Evolutionary conservation across 768 basidiomycete genomes (phyloP), one percentile per base, ranked within the genome.

Genomic region (Krasilnikovozyma curviuscula): DNA sequence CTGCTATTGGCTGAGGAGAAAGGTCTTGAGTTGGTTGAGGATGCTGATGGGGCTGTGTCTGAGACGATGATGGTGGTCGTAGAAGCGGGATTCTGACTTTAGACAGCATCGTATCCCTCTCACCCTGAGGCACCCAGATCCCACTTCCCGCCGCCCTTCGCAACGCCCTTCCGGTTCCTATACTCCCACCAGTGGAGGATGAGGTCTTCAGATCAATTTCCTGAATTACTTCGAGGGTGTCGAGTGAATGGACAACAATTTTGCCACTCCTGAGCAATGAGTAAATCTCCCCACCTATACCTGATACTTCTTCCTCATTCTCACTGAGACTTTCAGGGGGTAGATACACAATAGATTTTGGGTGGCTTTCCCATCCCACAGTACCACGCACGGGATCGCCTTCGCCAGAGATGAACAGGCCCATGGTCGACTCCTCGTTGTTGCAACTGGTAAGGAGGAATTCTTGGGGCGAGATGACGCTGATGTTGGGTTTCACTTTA

Each of bases 331-430:
- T 39, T 30, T n/a, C n/a, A n/a, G n/a, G n/a, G n/a, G n/a, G n/a
- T n/a, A n/a, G n/a, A n/a, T n/a, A n/a, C n/a, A n/a, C n/a, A n/a
- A n/a, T n/a, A n/a, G n/a, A n/a, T n/a, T 35, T 46, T 29, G 50
- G 50, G 29, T 43, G 32, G 7, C 44, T 42, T 7, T 46, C 45
- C 50, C 50, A 52, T 33, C 48, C 45, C 7, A 52, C 25, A 21
- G 38, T 43, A 25, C 50, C 50, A 35, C 50, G 41, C 32, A 46
- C 50, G 4, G 50, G 50, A 35, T 52, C 50, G n/a, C 50, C 50
- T n/a, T 52, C 46, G 8, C 45, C 50, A 19, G 21, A 42, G 25
- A 52, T 37, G 28, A 52, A 52, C 16, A 52, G 31, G 3, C 50
- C 50, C 27, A 52, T 43, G 8, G 44, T 46, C 7, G 27, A 32